These are phyloP conservation scores for Cryphonectria japonica DNA, from an alignment of 2,329 filamentous ascomycete species.

Conservation along the genomic window DNA sequence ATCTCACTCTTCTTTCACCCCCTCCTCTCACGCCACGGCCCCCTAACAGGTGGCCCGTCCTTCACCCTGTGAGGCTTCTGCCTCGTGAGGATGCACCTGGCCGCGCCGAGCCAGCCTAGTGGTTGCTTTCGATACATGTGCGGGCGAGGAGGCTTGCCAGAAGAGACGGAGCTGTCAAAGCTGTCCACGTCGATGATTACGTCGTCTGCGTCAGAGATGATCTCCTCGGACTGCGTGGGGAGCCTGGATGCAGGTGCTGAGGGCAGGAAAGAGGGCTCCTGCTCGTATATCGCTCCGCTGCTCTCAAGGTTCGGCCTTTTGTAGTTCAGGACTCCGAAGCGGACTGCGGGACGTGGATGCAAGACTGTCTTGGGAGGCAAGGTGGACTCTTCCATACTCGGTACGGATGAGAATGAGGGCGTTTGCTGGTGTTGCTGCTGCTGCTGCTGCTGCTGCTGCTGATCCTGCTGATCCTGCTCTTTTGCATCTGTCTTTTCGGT, in stretches of 20 bases:
- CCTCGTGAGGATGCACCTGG: conserved; percentile 46
- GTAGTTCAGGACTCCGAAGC: too few relatives aligned
- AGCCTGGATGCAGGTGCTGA: too few relatives aligned
- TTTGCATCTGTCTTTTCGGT: too few relatives aligned
- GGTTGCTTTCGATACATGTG: conserved; percentile 47
- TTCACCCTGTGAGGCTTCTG: conserved; percentile 30
- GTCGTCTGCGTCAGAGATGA: conserved; percentile 27
- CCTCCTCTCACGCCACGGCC: not conserved
- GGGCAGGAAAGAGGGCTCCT: too few relatives aligned
- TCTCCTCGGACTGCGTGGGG: conserved; percentile 28
- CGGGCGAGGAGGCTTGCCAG: conserved; percentile 27
- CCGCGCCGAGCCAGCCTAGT: conserved; percentile 52
- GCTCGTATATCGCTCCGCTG: too few relatives aligned
- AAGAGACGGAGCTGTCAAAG: not conserved
- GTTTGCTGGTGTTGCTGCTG: too few relatives aligned
- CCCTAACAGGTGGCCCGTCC: conserved; percentile 31
- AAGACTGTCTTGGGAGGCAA: too few relatives aligned
- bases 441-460: not conserved
- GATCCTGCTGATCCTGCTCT: not conserved
- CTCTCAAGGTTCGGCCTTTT: too few relatives aligned
- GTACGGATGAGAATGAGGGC: too few relatives aligned
- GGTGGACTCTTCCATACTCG: too few relatives aligned
- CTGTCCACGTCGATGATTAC: conserved; percentile 30
- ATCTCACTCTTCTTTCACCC: not conserved
- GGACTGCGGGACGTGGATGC: too few relatives aligned